Evolutionary conservation across 768 basidiomycete species (phyloP), one percentile per base, ranked within the genome.

Genomic region (Russula foetens): DNA sequence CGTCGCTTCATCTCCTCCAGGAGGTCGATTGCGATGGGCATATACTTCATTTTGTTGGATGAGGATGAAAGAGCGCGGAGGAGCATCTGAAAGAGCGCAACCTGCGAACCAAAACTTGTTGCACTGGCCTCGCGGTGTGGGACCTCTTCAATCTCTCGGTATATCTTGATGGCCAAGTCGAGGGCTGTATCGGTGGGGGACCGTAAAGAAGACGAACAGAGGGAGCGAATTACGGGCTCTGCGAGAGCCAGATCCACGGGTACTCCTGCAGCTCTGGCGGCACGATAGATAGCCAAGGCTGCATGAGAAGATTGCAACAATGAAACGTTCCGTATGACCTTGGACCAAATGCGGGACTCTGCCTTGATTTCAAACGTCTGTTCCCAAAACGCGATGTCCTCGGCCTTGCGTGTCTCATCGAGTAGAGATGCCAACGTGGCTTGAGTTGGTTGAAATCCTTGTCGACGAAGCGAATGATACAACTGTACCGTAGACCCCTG

Each of bases 1-100:
- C 82, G 79, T 4, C 67, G 56, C 45, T 81, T 75, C 83, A 94
- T 88, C 64, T 92, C 88, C 41, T 80, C 75, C 19, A 91, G 65
- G 26, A 94, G 75, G 9, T 75, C 70, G 38, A 79, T 65, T 0
- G 80, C 78, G 7, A 77, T 69, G 5, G 77, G 74, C 59, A 77
- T 74, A 63, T 84, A 82, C 60, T 80, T 80, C 57, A 70, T 60
- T n/a, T 73, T 66, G 51, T 83, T 75, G 26, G 68, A 56, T 0
- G 81, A 77, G 3, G 76, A 71, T 50, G 72, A 71, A 26, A 75
- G 60, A 7, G 70, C 69, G 41, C 75, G 72, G 7, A 76, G 62
- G 1, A 76, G 64, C 11, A 64, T 69, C 44, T 81, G 76, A 66
- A 83, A 90, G 45, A 88, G 77, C 44, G 76, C 73, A 21, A 75